phyloP scores from a whole-genome alignment of 2,329 filamentous ascomycete genomes.

The Blumeria hordei region DNA sequence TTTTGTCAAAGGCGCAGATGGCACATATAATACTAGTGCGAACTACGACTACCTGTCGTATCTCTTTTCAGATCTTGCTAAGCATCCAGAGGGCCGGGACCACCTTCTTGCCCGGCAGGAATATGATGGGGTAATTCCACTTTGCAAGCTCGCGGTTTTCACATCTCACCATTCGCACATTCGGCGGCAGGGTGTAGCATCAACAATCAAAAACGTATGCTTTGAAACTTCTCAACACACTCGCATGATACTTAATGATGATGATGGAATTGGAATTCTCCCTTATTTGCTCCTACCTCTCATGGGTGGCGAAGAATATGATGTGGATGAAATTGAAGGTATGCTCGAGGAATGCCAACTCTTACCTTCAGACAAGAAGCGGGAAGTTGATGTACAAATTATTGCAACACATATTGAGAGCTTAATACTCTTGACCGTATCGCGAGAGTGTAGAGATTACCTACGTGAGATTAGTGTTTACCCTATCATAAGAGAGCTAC shows the following conservation, averaged over 20 bases:
- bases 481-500: slow-evolving; percentile 67
- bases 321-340: slow-evolving; percentile 59
- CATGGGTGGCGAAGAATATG: slow-evolving; percentile 68
- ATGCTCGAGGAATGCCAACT: slow-evolving; percentile 86
- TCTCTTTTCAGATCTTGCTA: slow-evolving; percentile 78
- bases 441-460: slow-evolving; percentile 45
- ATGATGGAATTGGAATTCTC: slow-evolving; percentile 42
- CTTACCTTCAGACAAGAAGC: slow-evolving; percentile 66
- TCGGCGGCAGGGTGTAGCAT: slow-evolving; percentile 79
- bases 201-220: slow-evolving; percentile 78
- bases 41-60: slow-evolving; percentile 88
- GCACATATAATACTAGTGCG: slow-evolving; percentile 59
- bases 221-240: slow-evolving; percentile 59
- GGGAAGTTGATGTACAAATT: slow-evolving; percentile 54
- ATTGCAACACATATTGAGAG: slow-evolving; percentile 79
- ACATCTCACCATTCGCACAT: slow-evolving; percentile 72
- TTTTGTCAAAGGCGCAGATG: slow-evolving; percentile 78
- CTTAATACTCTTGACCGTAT: slow-evolving; percentile 59
- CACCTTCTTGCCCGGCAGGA: slow-evolving; percentile 52
- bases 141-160: slow-evolving; percentile 83
- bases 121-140: slow-evolving; percentile 65
- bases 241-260: slow-evolving; percentile 42
- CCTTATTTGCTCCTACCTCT: slow-evolving; percentile 78
- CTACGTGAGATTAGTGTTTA: slow-evolving; percentile 66
- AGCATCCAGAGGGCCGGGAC: slow-evolving; percentile 46